A percentile compares a stretch with the other conserved stretches of the same genome.
phyloP scores from a whole-genome alignment of 495 filamentous ascomycete species.

The Penicillium salamii region DNA sequence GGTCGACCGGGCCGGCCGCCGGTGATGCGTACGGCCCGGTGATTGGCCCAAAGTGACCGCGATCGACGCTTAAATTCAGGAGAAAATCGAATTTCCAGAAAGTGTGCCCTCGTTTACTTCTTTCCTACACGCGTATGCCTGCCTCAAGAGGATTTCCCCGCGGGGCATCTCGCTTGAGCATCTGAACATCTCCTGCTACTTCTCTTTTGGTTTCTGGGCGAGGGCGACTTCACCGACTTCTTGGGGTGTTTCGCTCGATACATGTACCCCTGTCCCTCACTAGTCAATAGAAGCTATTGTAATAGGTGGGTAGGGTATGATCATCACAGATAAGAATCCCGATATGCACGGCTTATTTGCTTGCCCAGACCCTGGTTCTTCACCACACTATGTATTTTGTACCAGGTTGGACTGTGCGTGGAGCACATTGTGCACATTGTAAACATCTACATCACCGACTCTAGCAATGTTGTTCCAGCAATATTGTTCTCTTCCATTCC shows the following conservation, averaged over 20 bases:
- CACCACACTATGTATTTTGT: too few relatives aligned
- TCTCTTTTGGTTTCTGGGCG: too few relatives aligned
- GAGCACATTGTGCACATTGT: too few relatives aligned
- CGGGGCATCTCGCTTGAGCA: too few relatives aligned
- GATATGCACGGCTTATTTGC: neutral
- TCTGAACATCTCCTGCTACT: too few relatives aligned
- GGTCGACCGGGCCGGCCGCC: conserved; percentile 22
- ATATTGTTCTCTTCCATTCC: neutral
- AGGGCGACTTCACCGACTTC: conserved; percentile 6
- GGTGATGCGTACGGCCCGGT: conserved; percentile 16
- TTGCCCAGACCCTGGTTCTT: neutral
- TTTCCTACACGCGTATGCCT: conserved; percentile 19
- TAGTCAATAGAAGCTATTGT: neutral
- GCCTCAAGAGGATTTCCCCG: conserved; percentile 21
- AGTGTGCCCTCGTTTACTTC: conserved; percentile 1
- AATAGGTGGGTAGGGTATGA: neutral
- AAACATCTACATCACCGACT: too few relatives aligned
- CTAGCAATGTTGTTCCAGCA: too few relatives aligned
- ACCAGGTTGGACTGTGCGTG: neutral
- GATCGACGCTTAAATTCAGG: conserved; percentile 23
- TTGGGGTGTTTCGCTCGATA: too few relatives aligned
- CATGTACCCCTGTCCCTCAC: too few relatives aligned
- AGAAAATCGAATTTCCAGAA: conserved; percentile 25
- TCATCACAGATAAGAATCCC: neutral
- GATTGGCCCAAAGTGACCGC: conserved; percentile 15